Base-by-base conservation (phyloP, 352 stramenopile species). In the Pythium rishiriense region DNA sequence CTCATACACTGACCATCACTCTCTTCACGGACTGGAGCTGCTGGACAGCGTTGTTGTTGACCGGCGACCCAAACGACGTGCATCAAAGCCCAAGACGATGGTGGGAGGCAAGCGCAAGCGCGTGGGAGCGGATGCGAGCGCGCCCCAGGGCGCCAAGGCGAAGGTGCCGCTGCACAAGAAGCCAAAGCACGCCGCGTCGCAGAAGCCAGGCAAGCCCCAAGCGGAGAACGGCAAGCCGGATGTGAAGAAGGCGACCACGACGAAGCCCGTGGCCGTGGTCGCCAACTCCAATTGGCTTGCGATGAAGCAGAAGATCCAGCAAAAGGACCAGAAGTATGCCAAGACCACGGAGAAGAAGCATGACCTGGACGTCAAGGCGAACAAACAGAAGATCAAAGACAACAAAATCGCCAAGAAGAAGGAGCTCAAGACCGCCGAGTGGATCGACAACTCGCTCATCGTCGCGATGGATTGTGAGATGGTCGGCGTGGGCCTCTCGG, bases 391-490 rank as follows among this genome's bases (percentile, higher is more conserved):
- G 21, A 53, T 64, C 17, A 85, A 83, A 48, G 71, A 83, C 43
- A 69, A 74, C 25, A 81, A 88, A 51, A 68, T 84, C 46, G 45
- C 58, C 48, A 75, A 78, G 66, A 74, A 81, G 49, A 72, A 79
- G 61, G 71, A 89, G 64, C 47, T 57, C 28, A 79, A 81, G 43
- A 80, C 74, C 9, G 76, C 78, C 56, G 69, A 90, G 58, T 93
- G 84, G 86, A 88, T 96, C 64, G 83, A 93, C 73, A 90, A 90
- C 64, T 68, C 65, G 29, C 54, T 62, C 9, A 91, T 96, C 58
- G 66, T 94, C 22, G 87, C 70, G n/a, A 94, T 96, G 83, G 87
- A 96, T 83, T 96, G 87, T 66, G 87, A 96, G 68, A 96, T 96
- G 87, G 87, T 96, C 9, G 87, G 87, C 33, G 87, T 96, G 3